Evolutionary conservation across 2,329 filamentous ascomycete genomes (phyloP).

Genomic region (Aspergillus quadricinctus): DNA sequence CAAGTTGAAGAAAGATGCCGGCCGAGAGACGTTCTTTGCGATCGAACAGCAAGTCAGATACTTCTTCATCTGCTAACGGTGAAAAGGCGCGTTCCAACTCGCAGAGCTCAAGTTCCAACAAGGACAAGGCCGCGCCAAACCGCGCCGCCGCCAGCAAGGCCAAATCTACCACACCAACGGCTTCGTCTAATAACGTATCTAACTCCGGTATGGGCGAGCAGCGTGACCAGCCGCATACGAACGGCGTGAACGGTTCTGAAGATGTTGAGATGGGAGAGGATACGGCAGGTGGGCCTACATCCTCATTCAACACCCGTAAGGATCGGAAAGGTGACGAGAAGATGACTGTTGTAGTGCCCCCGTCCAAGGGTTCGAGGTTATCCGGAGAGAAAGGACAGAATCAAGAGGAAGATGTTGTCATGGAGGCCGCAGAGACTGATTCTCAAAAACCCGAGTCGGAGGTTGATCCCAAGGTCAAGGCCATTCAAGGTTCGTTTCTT

Average conservation of each 20-base stretch:
- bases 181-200: slow-evolving; percentile 31
- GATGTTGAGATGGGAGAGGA: slow-evolving; percentile 70
- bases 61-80: slow-evolving; percentile 45
- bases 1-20: slow-evolving; percentile 41
- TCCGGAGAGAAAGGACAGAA: slow-evolving; percentile 55
- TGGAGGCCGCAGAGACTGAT: slow-evolving; percentile 54
- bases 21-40: slow-evolving; percentile 44
- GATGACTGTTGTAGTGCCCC: slow-evolving; percentile 77
- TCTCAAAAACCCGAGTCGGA: slow-evolving; percentile 44
- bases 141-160: slow-evolving; percentile 41
- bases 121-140: slow-evolving; percentile 43
- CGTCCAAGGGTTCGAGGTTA: slow-evolving; percentile 60
- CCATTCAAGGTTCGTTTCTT: slow-evolving; percentile 41
- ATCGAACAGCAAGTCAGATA: slow-evolving; percentile 45
- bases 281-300: slow-evolving; percentile 48
- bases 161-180: slow-evolving; percentile 35
- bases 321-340: slow-evolving; percentile 69
- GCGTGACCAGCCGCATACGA: slow-evolving; percentile 65
- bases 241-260: slow-evolving; percentile 61
- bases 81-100: slow-evolving; percentile 43
- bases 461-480: slow-evolving; percentile 47
- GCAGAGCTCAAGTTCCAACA: slow-evolving; percentile 39
- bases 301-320: slow-evolving; percentile 56
- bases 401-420: slow-evolving; percentile 65
- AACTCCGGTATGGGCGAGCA: slow-evolving; percentile 56